phyloP scores from a whole-genome alignment of 768 basidiomycete species.

The Naganishia onofrii region DNA sequence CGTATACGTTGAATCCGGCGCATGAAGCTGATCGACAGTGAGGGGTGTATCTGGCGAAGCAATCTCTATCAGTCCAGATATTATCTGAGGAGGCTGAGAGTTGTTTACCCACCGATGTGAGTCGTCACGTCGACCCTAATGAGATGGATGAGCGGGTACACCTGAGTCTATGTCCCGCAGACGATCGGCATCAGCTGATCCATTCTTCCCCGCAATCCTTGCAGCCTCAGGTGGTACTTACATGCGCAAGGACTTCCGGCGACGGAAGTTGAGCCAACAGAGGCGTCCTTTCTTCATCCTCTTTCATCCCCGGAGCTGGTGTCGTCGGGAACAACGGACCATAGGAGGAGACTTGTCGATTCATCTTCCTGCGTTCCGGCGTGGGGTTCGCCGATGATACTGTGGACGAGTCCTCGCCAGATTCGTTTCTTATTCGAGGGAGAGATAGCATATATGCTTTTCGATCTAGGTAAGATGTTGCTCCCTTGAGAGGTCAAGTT shows the following conservation, averaged over 20 bases:
- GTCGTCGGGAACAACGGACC: slow-evolving; percentile 13
- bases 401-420: neutral
- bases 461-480: too few species aligned
- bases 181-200: neutral
- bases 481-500: neutral
- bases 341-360: slow-evolving; percentile 5
- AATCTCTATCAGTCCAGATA: slow-evolving; percentile 52
- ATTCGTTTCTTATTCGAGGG: too few species aligned
- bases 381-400: neutral
- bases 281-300: slow-evolving; percentile 28
- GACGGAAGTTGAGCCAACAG: slow-evolving; percentile 24
- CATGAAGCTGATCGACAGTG: slow-evolving; percentile 72
- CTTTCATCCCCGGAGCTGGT: slow-evolving; percentile 16
- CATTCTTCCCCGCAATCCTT: neutral
- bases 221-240: slow-evolving; percentile 4
- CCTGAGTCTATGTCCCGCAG: slow-evolving; percentile 54
- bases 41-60: slow-evolving; percentile 64
- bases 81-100: neutral
- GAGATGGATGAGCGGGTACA: slow-evolving; percentile 78
- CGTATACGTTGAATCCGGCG: slow-evolving; percentile 86
- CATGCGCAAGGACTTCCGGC: slow-evolving; percentile 24
- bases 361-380: neutral
- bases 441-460: too few species aligned
- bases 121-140: slow-evolving; percentile 57
- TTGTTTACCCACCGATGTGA: slow-evolving; percentile 50